Evolutionary conservation across 179 eudicot genomes (phyloP), one percentile per base, ranked within the genome.

Genomic region (Beta macrorhiza): DNA sequence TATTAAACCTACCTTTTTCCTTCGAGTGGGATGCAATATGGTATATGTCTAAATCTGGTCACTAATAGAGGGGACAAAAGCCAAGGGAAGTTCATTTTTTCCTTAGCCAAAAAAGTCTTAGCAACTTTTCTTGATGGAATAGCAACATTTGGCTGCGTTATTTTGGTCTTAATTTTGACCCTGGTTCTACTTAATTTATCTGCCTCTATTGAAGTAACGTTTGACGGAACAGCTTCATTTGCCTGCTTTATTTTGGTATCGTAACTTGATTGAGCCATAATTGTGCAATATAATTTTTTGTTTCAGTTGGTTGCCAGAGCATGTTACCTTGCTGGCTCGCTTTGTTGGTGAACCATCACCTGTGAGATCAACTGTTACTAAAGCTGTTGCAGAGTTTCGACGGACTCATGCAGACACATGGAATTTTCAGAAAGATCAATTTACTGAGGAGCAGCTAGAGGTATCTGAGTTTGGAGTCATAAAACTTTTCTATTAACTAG

Each of bases 371-470:
- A 93, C 96, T 1, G 98, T 93, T 67, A 94, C 97, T 77, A 94
- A 94, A 88, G 98, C 97, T 11, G 90, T 93, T 84, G 97, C 97
- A 47, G 97, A 93, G 87, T 93, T 94, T 79, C 93, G 97, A 25
- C 86, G 97, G 81, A 94, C 97, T 69, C 98, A 94, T 89, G 98
- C 98, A 72, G 98, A 94, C 84, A 93, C 94, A 53, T 93, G 97
- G 98, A 94, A 87, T 83, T 83, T 94, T 77, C 95, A 96, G 83
- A 94, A 92, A 89, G 97, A 94, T 81, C 89, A 89, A 57, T 97
- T 97, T 81, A 90, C 97, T 7, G 98, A 97, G 85, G 98, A 97
- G 67, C 99, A 94, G 78, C 90, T 97, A 56, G 99, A 97, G 99
- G 99, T 97, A 91, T 59, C 47, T 57, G 47, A 59, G 17, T 29